A percentile compares a stretch with the other conserved stretches of the same genome.
Evolutionary conservation across 139 green algal species (phyloP).

Genomic region (Chlorella sp.): DNA sequence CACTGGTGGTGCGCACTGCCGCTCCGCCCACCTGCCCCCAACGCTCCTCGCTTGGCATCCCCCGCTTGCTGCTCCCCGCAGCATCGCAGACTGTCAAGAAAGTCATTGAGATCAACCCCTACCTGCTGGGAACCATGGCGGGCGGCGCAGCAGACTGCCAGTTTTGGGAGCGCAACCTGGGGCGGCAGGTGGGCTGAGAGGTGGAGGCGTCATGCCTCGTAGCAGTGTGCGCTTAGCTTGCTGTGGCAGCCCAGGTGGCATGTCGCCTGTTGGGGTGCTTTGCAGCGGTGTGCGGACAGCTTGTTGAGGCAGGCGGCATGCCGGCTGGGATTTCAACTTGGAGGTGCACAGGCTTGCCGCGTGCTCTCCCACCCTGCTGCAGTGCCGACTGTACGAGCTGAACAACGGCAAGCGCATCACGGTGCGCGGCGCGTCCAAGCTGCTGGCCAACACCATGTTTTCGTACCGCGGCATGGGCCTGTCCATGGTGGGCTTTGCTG

Average conservation of each 20-base stretch:
- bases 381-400: constrained; percentile 98
- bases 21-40: background rate
- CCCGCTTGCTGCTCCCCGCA: constrained; percentile 40
- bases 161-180: constrained; percentile 54
- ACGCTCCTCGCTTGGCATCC: background rate
- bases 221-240: too few species aligned
- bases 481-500: constrained; percentile 86
- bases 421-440: constrained; percentile 96
- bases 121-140: constrained; percentile 98
- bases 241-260: too few species aligned
- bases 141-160: constrained; percentile 97
- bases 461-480: constrained; percentile 97
- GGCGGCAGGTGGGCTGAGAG: constrained; percentile 72
- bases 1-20: too few species aligned
- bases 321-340: too few species aligned
- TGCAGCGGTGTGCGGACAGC: too few species aligned
- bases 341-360: background rate
- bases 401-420: constrained; percentile 96
- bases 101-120: constrained; percentile 99
- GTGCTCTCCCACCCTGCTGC: constrained; percentile 29
- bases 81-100: constrained; percentile 98
- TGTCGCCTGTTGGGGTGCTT: too few species aligned
- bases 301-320: too few species aligned
- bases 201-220: too few species aligned
- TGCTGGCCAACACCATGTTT: constrained; percentile 98